Evolutionary conservation across 495 filamentous ascomycete species (phyloP).

Genomic region (Cercophora newfieldiana): DNA sequence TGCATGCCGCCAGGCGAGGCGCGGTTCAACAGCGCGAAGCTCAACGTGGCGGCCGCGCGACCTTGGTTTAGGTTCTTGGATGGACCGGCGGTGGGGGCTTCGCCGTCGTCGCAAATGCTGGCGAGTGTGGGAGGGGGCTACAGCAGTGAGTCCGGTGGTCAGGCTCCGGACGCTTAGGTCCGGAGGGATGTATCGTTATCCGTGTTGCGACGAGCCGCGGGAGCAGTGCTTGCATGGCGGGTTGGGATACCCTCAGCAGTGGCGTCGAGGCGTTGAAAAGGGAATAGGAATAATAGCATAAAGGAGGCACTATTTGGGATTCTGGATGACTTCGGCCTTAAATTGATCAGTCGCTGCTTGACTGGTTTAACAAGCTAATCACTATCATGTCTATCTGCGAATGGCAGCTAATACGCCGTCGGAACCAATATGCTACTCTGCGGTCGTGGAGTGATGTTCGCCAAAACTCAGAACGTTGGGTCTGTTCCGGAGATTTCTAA

Average conservation of each 20-base stretch:
- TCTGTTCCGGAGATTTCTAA: slow-evolving; percentile 35
- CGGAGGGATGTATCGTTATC: too few relatives aligned
- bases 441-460: too few relatives aligned
- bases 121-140: neutral
- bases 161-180: neutral
- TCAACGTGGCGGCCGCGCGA: slow-evolving; percentile 84
- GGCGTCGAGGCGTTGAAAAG: slow-evolving; percentile 28
- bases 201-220: too few relatives aligned
- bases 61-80: slow-evolving; percentile 69
- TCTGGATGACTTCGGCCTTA: neutral
- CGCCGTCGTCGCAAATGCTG: slow-evolving; percentile 2
- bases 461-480: too few relatives aligned
- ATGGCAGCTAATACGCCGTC: neutral
- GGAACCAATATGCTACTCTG: too few relatives aligned
- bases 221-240: neutral
- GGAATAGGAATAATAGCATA: slow-evolving; percentile 5
- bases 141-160: neutral
- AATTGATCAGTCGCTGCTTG: neutral
- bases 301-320: neutral
- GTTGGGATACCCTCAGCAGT: slow-evolving; percentile 26
- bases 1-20: slow-evolving; percentile 86
- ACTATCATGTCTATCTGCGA: neutral
- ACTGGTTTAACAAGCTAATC: neutral
- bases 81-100: slow-evolving; percentile 32
- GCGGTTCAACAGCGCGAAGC: slow-evolving; percentile 80